Percentiles rank a stretch among this genome's conserved stretches.
Evolutionary conservation across 169 alveolate genomes (phyloP).

Genomic region (Blepharisma undulans): DNA sequence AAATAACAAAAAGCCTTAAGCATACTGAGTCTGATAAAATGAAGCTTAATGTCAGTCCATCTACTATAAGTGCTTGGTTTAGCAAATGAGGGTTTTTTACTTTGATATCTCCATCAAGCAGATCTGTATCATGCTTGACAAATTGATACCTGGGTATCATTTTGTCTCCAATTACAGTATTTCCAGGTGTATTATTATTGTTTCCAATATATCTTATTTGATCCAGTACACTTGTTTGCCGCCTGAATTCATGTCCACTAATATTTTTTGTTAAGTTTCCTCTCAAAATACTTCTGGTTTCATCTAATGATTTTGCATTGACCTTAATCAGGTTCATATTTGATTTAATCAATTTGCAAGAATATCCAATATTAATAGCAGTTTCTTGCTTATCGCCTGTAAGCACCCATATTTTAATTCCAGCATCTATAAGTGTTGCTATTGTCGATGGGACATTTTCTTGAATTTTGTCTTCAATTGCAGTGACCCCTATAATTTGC

Average conservation of each 20-base stretch:
- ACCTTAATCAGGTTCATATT: not conserved
- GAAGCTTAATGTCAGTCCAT: conserved; percentile 11
- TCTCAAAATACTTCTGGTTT: not conserved
- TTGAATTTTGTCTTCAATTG: conserved; percentile 83
- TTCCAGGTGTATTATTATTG: not conserved
- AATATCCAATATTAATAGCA: conserved; percentile 83
- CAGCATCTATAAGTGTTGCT: conserved; percentile 71
- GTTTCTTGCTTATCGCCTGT: conserved; percentile 92
- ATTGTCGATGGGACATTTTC: conserved; percentile 84
- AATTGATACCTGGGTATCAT: not conserved
- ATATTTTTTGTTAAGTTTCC: conserved; percentile 31
- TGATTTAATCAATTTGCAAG: conserved; percentile 65
- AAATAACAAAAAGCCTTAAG: not conserved
- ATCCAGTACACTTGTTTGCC: not conserved
- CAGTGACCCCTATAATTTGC: conserved; percentile 73
- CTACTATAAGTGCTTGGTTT: conserved; percentile 18
- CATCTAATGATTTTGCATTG: not conserved
- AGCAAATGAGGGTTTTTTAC: not conserved
- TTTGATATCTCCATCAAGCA: not conserved
- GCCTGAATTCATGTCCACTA: not conserved
- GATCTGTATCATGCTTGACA: not conserved
- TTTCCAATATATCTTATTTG: not conserved
- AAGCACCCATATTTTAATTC: conserved; percentile 86
- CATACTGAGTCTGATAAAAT: not conserved
- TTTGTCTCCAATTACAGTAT: not conserved